Evolutionary conservation across 257 asterid genomes (phyloP), one percentile per base, ranked within the genome.

Genomic region (Solanum pimpinellifolium): DNA sequence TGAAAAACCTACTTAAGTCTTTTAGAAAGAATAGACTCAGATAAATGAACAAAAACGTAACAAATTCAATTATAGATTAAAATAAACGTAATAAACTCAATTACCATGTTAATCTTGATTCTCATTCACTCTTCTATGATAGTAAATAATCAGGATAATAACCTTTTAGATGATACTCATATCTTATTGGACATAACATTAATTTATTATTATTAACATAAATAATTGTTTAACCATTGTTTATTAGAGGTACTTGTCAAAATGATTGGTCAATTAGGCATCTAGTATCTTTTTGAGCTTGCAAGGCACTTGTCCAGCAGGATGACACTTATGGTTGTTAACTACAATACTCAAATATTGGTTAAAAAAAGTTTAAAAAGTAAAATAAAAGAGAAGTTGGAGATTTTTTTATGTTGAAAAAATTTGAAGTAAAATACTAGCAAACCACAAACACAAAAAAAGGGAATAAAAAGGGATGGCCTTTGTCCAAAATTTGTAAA

Each of bases 401-500:
- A 27, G 65, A 25, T 78, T 78, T 78, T 78, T 44, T 44, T 46
- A 25, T 25, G 66, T 47, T 47, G 27, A 25, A 77, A 56, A 25
- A 8, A 18, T n/a, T 60, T 60, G 72, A 65, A 65, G 25, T 14
- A 44, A 44, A 78, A 46, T 78, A 78, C 12, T 46, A 78, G 66
- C 16, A 78, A 16, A 81, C 85, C 85, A 81, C 85, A 81, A 29
- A 80, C 68, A 49, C 46, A 81, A 46, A 75, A 77, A 68, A 77
- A 68, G 33, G 70, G 35, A 29, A 85, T 76, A 56, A 85, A 60
- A 89, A 10, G 78, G 78, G 39, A 72, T 23, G 35, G 44, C 87
- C 76, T 87, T 80, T 69, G 90, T 83, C 85, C 89, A 85, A 89
- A 81, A 25, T 29, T 74, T 49, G 85, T 81, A 81, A 49, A 81